Percentiles rank a stretch among this genome's conserved stretches.
Conservation (phyloP, 2,329 filamentous ascomycete species). For the Ophiocordyceps camponoti-saundersi region DNA sequence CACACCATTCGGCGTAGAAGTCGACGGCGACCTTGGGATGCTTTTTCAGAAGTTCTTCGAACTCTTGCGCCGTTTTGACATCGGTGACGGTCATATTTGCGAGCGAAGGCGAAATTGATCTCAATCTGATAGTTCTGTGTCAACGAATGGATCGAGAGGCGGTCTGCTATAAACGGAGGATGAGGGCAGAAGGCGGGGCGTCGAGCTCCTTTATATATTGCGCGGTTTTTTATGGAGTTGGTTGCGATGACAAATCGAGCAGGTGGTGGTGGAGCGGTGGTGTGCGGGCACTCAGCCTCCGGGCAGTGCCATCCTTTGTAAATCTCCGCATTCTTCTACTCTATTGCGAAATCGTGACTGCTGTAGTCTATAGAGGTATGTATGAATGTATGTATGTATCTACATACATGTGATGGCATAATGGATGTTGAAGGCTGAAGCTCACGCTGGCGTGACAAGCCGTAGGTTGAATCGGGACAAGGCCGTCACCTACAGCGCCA, state of each 20-base stretch:
- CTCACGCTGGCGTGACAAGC: neutral
- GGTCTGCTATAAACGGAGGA: neutral
- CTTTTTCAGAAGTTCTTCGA: slow-evolving; percentile 29
- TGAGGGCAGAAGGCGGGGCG: neutral
- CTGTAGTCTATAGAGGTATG: too few species aligned
- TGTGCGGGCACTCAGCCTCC: too few species aligned
- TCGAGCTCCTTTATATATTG: neutral
- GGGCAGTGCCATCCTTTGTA: too few species aligned
- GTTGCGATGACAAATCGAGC: neutral
- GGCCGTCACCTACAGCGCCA: neutral
- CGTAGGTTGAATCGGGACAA: neutral
- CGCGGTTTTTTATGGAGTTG: neutral
- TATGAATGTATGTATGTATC: too few species aligned
- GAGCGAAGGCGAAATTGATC: neutral
- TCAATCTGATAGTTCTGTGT: neutral
- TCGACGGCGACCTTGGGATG: slow-evolving; percentile 52
- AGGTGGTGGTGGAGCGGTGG: too few species aligned
- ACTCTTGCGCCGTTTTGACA: slow-evolving; percentile 21
- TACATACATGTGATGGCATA: neutral
- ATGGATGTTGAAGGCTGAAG: neutral
- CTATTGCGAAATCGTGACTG: too few species aligned
- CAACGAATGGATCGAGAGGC: neutral
- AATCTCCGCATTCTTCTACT: too few species aligned
- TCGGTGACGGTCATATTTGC: neutral
- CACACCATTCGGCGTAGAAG: slow-evolving; percentile 65